Conservation (phyloP, 257 asterid genomes). For the Scutellaria baicalensis region DNA sequence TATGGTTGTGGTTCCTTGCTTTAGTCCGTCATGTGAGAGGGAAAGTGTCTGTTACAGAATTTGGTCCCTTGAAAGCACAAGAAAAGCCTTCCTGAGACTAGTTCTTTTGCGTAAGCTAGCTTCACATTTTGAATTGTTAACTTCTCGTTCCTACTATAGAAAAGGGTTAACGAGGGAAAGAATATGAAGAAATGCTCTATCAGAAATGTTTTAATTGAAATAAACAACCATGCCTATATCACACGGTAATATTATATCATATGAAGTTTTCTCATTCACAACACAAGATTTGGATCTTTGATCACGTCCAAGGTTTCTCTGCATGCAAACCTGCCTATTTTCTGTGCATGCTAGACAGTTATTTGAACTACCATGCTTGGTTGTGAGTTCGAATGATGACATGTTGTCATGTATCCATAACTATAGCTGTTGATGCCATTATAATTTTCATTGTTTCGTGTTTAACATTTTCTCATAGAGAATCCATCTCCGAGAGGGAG, state of each 20-base stretch:
- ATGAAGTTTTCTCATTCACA: not conserved
- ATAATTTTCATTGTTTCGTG: not conserved
- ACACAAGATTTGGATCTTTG: not conserved
- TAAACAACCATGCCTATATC: not conserved
- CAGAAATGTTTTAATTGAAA: not conserved
- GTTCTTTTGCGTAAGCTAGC: not conserved
- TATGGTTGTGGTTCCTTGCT: no score
- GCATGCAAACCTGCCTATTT: not conserved
- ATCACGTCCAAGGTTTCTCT: not conserved
- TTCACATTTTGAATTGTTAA: not conserved
- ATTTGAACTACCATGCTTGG: not conserved
- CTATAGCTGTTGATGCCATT: not conserved
- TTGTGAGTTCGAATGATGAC: not conserved
- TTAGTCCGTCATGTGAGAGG: no score
- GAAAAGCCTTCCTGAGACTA: not conserved
- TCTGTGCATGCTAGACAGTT: not conserved
- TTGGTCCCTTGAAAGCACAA: no score
- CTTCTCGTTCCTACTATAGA: no score
- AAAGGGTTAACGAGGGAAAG: not conserved
- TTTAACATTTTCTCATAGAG: not conserved
- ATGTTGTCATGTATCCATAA: not conserved
- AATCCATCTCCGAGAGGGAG: not conserved
- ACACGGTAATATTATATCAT: not conserved
- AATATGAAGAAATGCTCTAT: not conserved
- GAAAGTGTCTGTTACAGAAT: no score